Base-by-base conservation (phyloP, 176 grass and related monocot genomes). In the Cenchrus purpureus region DNA sequence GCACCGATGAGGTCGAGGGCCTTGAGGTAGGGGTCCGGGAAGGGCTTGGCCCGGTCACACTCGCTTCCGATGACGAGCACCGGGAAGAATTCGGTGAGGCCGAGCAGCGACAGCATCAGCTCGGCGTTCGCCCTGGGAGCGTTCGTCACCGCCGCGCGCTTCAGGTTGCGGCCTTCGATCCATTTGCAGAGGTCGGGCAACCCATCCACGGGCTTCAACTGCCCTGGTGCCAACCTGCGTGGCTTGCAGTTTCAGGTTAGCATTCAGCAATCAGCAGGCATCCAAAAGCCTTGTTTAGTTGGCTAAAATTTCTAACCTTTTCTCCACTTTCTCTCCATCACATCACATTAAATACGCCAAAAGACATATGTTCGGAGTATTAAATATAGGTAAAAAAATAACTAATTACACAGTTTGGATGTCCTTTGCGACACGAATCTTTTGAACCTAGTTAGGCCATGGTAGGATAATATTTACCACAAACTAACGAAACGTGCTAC, bases 21-120 rank as follows among this genome's bases (percentile, higher is more conserved):
- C 85, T 91, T 93, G 51, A 95, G 82, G 72, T 98, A 95, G 28
- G 92, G 89, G 22, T 95, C 87, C 9, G 95, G 90, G 56, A 92
- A 87, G 5, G 95, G 95, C 77, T 98, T 98, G 76, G 92, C 87
- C 64, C 91, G 73, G 66, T 90, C 85, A 57, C 95, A 97, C 77
- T 94, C 91, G 46, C 84, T 68, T 0, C 92, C 92, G 58, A 97
- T 84, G 54, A 97, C 71, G 28, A 95, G 82, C 81, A 82, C 84
- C 10, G 92, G 71, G 83, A 97, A 97, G 81, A 95, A 95, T 13
- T 87, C 87, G 7, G 77, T 78, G 73, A 97, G 95, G 29, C 86
- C 86, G 3, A 93, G 86, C 25, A 90, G 74, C 11, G 92, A 93
- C 58, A 95, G 79, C 84, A 93, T 70, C 28, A 97, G 48, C 78